Percentiles rank a stretch among this genome's conserved stretches.
Evolutionary conservation across 371 early-diverging fungal species (phyloP).

Genomic region (Smittium mucronatum): DNA sequence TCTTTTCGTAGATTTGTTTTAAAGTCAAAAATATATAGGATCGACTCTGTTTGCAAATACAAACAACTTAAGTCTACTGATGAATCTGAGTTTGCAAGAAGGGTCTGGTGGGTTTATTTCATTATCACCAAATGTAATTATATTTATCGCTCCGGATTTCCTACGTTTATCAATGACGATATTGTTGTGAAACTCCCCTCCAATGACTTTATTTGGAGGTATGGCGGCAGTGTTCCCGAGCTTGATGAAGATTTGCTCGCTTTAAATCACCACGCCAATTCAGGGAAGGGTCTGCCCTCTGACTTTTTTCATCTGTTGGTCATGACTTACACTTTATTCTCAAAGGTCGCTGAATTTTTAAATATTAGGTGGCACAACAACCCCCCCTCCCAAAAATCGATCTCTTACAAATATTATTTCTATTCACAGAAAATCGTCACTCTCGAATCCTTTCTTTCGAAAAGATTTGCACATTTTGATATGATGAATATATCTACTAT

Average conservation of each 20-base stretch:
- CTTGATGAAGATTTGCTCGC: not conserved
- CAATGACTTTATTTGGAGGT: not conserved
- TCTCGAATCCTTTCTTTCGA: not conserved
- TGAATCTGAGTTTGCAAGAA: not conserved
- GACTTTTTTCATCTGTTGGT: not conserved
- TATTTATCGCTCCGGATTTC: not conserved
- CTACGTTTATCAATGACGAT: not conserved
- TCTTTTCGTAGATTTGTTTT: not conserved
- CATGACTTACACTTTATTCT: not conserved
- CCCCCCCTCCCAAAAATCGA: not conserved
- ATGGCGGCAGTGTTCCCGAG: not conserved
- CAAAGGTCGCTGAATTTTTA: not conserved
- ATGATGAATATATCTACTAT: not conserved
- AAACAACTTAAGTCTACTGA: not conserved
- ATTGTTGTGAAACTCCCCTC: not conserved
- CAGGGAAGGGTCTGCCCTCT: not conserved
- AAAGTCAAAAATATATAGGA: not conserved
- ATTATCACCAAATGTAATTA: not conserved
- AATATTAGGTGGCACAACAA: not conserved
- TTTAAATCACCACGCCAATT: not conserved
- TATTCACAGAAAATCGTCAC: not conserved
- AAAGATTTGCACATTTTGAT: not conserved
- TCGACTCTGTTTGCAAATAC: not conserved
- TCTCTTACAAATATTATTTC: not conserved
- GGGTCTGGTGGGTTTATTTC: constrained; percentile 1